phyloP scores from a whole-genome alignment of 305 asterid genomes.

The Fraxinus albicans region DNA sequence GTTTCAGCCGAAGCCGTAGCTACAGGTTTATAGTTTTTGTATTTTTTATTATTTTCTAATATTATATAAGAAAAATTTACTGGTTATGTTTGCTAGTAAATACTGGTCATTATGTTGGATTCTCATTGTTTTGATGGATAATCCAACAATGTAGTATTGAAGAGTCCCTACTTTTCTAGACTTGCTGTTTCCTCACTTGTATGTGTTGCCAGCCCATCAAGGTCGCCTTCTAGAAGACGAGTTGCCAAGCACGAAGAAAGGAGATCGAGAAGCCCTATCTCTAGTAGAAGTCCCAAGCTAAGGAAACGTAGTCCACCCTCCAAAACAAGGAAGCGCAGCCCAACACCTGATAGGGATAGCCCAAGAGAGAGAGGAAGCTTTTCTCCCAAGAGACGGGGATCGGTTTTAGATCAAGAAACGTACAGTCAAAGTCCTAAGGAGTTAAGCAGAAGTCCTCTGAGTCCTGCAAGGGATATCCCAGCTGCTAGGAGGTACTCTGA shows the following conservation, averaged over 20 bases:
- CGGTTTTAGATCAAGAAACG: slow-evolving; percentile 31
- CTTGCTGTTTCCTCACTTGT: background rate
- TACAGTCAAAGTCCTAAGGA: slow-evolving; percentile 28
- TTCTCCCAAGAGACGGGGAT: slow-evolving; percentile 35
- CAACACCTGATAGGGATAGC: slow-evolving; percentile 50
- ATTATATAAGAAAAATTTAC: background rate
- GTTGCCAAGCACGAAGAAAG: slow-evolving; percentile 19
- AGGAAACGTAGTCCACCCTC: slow-evolving; percentile 41
- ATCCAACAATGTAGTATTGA: background rate
- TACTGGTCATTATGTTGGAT: background rate
- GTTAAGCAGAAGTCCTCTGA: slow-evolving; percentile 41
- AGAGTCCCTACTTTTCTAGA: background rate
- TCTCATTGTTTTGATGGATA: background rate
- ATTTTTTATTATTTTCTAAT: background rate
- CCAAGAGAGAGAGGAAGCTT: slow-evolving; percentile 40
- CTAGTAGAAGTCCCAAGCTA: slow-evolving; percentile 29
- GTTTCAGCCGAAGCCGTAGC: slow-evolving; percentile 55
- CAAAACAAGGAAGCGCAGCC: slow-evolving; percentile 48
- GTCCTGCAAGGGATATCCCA: slow-evolving; percentile 7
- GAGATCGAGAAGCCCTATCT: slow-evolving; percentile 34
- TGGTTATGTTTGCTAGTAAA: background rate
- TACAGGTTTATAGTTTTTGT: slow-evolving; percentile 44
- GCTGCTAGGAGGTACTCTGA: slow-evolving; percentile 24
- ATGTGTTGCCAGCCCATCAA: slow-evolving; percentile 41
- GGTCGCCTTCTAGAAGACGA: slow-evolving; percentile 35